These are phyloP conservation scores for Pseudocercospora fijiensis DNA, from an alignment of 2,329 filamentous ascomycete genomes.

Conservation along the genomic window DNA sequence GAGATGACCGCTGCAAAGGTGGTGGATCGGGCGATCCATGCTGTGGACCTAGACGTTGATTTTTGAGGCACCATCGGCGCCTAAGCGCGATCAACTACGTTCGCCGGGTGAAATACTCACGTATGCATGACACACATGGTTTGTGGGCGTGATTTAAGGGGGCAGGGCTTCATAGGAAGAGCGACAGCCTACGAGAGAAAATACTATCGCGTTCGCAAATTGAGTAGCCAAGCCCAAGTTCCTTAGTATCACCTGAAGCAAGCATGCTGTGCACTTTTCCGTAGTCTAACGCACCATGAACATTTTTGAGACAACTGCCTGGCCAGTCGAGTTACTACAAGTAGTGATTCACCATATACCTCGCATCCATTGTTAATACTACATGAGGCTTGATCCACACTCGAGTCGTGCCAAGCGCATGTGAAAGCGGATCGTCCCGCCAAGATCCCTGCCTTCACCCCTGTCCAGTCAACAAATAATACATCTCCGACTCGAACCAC, in stretches of 20 bases:
- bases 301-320: too few relatives aligned
- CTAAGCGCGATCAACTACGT: not conserved
- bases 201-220: too few relatives aligned
- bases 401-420: not conserved
- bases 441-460: not conserved
- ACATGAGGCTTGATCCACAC: not conserved
- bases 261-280: too few relatives aligned
- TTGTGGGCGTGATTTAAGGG: too few relatives aligned
- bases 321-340: too few relatives aligned
- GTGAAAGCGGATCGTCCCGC: not conserved
- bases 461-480: not conserved
- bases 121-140: too few relatives aligned
- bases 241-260: too few relatives aligned
- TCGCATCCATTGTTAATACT: not conserved
- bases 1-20: not conserved
- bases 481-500: not conserved
- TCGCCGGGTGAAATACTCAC: not conserved
- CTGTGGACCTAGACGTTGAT: not conserved
- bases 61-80: not conserved
- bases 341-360: not conserved
- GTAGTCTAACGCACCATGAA: too few relatives aligned
- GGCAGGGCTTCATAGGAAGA: too few relatives aligned
- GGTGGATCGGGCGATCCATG: not conserved
- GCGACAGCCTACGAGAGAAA: too few relatives aligned
- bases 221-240: too few relatives aligned